Percentiles rank a stretch among this genome's conserved stretches.
Conservation (phyloP, 1,284 basidiomycete genomes). For the Leccinum solheimii region DNA sequence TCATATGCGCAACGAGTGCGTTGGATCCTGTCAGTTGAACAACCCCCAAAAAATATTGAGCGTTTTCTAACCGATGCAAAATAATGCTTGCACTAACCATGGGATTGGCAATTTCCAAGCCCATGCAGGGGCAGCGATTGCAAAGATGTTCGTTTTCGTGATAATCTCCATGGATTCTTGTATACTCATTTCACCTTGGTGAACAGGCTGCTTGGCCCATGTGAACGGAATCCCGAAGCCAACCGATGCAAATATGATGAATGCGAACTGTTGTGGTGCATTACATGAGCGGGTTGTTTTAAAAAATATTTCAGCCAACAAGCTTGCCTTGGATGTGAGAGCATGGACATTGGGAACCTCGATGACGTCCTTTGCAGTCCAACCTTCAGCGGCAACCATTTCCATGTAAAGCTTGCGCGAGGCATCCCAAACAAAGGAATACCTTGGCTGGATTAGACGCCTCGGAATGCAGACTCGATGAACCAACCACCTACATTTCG, state of each 20-base stretch:
- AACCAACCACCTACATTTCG: conserved; percentile 38
- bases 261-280: conserved; percentile 39
- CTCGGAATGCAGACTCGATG: neutral
- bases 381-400: conserved; percentile 45
- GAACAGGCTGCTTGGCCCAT: conserved; percentile 40
- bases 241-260: conserved; percentile 50
- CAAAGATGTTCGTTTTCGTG: conserved; percentile 32
- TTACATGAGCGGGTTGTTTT: neutral
- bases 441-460: conserved; percentile 32
- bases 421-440: conserved; percentile 47
- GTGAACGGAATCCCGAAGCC: conserved; percentile 52
- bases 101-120: conserved; percentile 43
- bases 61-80: neutral
- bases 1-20: conserved; percentile 33
- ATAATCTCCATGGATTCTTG: conserved; percentile 46
- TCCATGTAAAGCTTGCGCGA: conserved; percentile 45
- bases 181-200: conserved; percentile 43
- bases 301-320: neutral
- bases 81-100: conserved; percentile 33
- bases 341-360: conserved; percentile 41
- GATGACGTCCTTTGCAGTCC: conserved; percentile 39
- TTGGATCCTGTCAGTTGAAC: conserved; percentile 16
- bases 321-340: conserved; percentile 46
- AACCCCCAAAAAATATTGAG: neutral
- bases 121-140: conserved; percentile 42